These are phyloP conservation scores for Salicornia ramosissima DNA, from an alignment of 148 eudicot species.

Conservation along the genomic window DNA sequence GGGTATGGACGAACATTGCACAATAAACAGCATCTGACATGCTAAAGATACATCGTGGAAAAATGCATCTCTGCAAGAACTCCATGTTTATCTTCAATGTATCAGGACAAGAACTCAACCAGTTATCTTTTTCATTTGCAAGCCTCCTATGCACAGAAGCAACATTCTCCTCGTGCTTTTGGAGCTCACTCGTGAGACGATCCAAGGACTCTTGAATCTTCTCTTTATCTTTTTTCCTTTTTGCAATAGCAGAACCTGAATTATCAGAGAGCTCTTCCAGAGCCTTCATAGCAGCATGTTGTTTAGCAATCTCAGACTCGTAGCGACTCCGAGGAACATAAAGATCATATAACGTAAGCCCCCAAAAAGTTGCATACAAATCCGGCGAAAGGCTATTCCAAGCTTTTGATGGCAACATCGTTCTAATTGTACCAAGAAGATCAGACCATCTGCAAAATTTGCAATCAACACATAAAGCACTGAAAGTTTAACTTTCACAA, in stretches of 20 bases:
- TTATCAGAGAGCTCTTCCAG: constrained; percentile 92
- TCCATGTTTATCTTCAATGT: constrained; percentile 96
- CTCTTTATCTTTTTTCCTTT: constrained; percentile 96
- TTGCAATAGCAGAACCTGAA: constrained; percentile 92
- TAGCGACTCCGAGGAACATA: constrained; percentile 90
- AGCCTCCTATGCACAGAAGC: constrained; percentile 83
- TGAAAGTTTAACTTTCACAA: not conserved
- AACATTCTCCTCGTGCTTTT: constrained; percentile 82
- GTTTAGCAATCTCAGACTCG: constrained; percentile 88
- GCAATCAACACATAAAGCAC: not conserved
- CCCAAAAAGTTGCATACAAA: constrained; percentile 97
- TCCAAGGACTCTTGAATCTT: constrained; percentile 92
- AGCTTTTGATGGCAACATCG: constrained; percentile 85
- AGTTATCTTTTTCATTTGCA: constrained; percentile 83
- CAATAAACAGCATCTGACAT: constrained; percentile 98
- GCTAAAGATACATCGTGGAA: constrained; percentile 96
- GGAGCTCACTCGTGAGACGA: constrained; percentile 71
- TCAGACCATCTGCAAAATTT: constrained; percentile 69
- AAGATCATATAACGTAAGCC: constrained; percentile 89
- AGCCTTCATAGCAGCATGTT: constrained; percentile 85
- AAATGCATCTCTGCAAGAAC: constrained; percentile 94
- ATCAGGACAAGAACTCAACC: constrained; percentile 97
- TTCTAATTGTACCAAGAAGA: constrained; percentile 73
- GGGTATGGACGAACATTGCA: constrained; percentile 92
- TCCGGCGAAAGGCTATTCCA: constrained; percentile 99